A percentile compares a stretch with the other conserved stretches of the same genome.
Conservation (phyloP, 257 asterid genomes). For the Capsicum pubescens region DNA sequence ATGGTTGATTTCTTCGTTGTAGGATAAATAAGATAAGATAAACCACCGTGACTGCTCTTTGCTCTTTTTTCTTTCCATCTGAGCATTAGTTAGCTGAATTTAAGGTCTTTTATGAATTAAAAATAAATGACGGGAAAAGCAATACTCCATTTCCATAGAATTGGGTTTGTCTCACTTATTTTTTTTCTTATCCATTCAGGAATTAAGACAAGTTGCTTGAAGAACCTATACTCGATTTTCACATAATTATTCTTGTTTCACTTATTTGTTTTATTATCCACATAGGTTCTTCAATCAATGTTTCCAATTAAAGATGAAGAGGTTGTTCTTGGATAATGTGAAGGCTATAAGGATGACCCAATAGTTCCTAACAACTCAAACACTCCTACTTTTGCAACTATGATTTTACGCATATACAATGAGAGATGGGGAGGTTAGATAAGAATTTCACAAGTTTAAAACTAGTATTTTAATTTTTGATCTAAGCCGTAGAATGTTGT, state of each 20-base stretch:
- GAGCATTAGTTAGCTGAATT: not conserved
- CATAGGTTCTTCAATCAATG: slow-evolving; percentile 94
- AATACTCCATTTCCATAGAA: not conserved
- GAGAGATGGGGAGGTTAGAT: slow-evolving; percentile 94
- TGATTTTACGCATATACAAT: slow-evolving; percentile 70
- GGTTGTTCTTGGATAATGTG: slow-evolving; percentile 95
- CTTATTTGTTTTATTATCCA: slow-evolving; percentile 32
- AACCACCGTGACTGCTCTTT: not conserved
- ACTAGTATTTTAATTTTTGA: not conserved
- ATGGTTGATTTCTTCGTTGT: not conserved
- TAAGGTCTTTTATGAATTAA: not conserved
- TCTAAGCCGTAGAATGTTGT: not conserved
- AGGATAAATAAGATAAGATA: not conserved
- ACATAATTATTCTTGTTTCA: not conserved
- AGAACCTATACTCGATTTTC: not conserved
- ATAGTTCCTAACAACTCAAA: slow-evolving; percentile 88
- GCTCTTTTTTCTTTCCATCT: not conserved
- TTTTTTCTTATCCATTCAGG: slow-evolving; percentile 30
- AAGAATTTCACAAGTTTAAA: slow-evolving; percentile 9
- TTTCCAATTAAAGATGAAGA: slow-evolving; percentile 83
- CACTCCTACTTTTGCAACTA: slow-evolving; percentile 88
- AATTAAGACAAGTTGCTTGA: not conserved
- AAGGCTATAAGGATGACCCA: slow-evolving; percentile 87
- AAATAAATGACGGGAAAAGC: not conserved
- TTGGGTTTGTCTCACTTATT: not conserved